A percentile compares a stretch with the other conserved stretches of the same genome.
Evolutionary conservation across 1,284 basidiomycete genomes (phyloP).

Genomic region (Cutaneotrichosporon cavernicola): DNA sequence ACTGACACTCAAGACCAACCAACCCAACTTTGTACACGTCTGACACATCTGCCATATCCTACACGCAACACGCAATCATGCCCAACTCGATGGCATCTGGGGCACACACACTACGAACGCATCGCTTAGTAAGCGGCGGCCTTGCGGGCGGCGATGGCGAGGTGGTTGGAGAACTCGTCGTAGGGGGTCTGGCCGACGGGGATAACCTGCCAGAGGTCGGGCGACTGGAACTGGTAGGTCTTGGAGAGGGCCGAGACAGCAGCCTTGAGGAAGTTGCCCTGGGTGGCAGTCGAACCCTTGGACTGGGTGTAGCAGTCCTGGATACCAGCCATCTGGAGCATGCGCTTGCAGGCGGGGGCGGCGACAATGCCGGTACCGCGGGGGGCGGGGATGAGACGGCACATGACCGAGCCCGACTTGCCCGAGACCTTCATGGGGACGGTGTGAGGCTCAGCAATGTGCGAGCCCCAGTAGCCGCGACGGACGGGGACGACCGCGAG

Average conservation of each 20-base stretch:
- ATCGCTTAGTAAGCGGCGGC: constrained; percentile 67
- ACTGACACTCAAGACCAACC: neutral
- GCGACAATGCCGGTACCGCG: constrained; percentile 99
- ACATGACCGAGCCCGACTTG: constrained; percentile 99
- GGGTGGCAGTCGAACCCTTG: constrained; percentile 96
- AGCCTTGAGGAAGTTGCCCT: constrained; percentile 99
- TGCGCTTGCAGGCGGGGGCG: constrained; percentile 93
- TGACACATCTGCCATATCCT: constrained; percentile 4
- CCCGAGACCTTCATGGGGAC: constrained; percentile 98
- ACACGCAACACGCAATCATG: constrained; percentile 11
- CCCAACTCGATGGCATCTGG: constrained; percentile 14
- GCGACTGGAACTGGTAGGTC: constrained; percentile 94
- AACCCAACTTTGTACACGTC: neutral
- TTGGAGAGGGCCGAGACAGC: constrained; percentile 96
- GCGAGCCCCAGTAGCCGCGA: constrained; percentile 99
- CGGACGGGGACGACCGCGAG: constrained; percentile 96
- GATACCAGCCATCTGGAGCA: constrained; percentile 96
- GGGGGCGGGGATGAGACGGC: constrained; percentile 96
- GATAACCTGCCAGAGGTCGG: constrained; percentile 96
- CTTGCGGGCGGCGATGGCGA: constrained; percentile 78
- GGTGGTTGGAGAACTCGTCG: constrained; percentile 89
- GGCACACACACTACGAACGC: constrained; percentile 18
- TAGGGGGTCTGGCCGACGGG: constrained; percentile 74
- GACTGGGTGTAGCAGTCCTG: constrained; percentile 82
- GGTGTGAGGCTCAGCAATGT: constrained; percentile 97